Base-by-base conservation (phyloP, 768 basidiomycete species). In the Leucosporidium creatinivorum region DNA sequence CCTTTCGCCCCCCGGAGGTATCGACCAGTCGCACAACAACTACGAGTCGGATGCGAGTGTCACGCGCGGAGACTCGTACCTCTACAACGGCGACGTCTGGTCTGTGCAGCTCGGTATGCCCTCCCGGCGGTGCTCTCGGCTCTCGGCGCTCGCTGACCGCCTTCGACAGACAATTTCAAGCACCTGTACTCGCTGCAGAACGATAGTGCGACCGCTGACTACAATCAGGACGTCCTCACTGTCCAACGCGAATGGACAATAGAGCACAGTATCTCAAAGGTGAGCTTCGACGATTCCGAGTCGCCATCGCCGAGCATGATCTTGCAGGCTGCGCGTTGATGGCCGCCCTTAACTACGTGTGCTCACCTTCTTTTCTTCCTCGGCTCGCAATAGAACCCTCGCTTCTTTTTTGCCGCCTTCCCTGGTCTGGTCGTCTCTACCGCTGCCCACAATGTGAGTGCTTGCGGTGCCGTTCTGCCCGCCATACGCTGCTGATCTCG, bases 161-260 rank as follows among this genome's bases (percentile, higher is more conserved):
- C 12, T 36, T 36, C 12, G 6, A 36, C 33, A 36, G 33, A 30
- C 17, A 31, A 15, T 15, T 57, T 57, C 56, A 57, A 57, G 56
- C 13, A 19, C 28, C 56, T 57, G 28, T 57, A 31, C 56, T 26
- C 56, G 30, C 56, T 57, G 8, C 56, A 57, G 56, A 19, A 30
- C 19, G 30, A 36, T 18, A 15, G 18, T 10, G 56, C 28, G 56
- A 36, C 28, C 30, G 30, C 56, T 3, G 56, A 57, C n/a, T 57
- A 57, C 56, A 57, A 57, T 30, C 56, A 57, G 30, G 56, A 57
- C 30, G 19, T 57, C 30, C 15, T 57, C n/a, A 57, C n/a, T 17
- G 13, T 31, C 5, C 56, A 57, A 13, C 28, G 56, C 18, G 15
- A 33, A 13, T 18, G 8, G 18, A 57, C 56, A 12, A 30, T 57